A percentile compares a stretch with the other conserved stretches of the same genome.
phyloP scores from a whole-genome alignment of 2,329 filamentous ascomycete genomes.

The Dactylellina drechsleri region DNA sequence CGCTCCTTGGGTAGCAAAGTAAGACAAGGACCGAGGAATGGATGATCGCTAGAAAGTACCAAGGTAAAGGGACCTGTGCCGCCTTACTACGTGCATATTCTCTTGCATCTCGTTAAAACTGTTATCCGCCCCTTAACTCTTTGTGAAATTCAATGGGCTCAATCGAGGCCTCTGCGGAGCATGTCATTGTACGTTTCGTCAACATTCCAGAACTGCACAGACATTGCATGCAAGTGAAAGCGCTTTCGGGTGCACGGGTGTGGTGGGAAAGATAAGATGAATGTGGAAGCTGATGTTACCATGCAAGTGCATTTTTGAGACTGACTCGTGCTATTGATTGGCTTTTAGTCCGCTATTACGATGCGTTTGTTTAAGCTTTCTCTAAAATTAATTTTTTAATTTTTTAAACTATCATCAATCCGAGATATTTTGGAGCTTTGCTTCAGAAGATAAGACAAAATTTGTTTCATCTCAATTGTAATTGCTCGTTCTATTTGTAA shows the following conservation, averaged over 20 bases:
- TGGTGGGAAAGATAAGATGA: conserved; percentile 14
- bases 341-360: neutral
- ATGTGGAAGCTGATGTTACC: conserved; percentile 15
- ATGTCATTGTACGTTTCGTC: conserved; percentile 36
- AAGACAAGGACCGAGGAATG: neutral
- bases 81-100: conserved; percentile 21
- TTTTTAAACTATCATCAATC: too few relatives aligned
- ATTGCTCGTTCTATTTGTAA: too few relatives aligned
- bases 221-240: conserved; percentile 8
- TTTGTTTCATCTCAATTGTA: too few relatives aligned
- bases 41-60: conserved; percentile 14
- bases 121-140: conserved; percentile 1
- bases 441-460: too few relatives aligned
- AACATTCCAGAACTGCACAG: conserved; percentile 46
- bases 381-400: too few relatives aligned
- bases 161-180: conserved; percentile 13
- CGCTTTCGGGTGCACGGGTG: too few relatives aligned
- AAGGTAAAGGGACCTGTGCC: conserved; percentile 37
- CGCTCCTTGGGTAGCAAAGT: conserved; percentile 11
- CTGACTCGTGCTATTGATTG: conserved; percentile 1
- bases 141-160: neutral
- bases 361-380: too few relatives aligned
- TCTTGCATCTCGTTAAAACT: neutral
- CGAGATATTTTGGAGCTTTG: too few relatives aligned
- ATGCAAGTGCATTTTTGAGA: conserved; percentile 19